Percentiles rank a stretch among this genome's conserved stretches.
Evolutionary conservation across 805 yeast species (phyloP).

Genomic region (Starmerella apicola): DNA sequence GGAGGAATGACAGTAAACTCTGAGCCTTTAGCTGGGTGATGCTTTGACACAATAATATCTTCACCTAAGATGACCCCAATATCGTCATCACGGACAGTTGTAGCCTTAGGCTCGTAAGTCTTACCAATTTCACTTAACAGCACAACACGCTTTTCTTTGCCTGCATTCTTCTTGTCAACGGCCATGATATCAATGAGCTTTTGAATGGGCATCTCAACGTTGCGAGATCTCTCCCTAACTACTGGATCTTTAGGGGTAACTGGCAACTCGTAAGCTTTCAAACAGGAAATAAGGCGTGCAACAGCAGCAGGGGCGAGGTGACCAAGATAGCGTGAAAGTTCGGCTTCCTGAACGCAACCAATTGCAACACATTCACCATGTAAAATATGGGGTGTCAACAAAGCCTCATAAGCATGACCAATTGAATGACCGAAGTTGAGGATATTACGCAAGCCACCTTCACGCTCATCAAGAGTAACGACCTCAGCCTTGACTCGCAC

Average conservation of each 20-base stretch:
- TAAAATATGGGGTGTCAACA: constrained; percentile 85
- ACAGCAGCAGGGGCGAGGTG: constrained; percentile 85
- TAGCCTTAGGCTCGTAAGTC: constrained; percentile 81
- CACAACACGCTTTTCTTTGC: constrained; percentile 77
- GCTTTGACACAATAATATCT: constrained; percentile 51
- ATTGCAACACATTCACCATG: constrained; percentile 99
- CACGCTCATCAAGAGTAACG: constrained; percentile 87
- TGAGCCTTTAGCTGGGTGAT: constrained; percentile 9
- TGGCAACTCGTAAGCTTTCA: constrained; percentile 79
- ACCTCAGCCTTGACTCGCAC: constrained; percentile 87
- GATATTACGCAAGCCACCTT: constrained; percentile 82
- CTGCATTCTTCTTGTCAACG: constrained; percentile 93
- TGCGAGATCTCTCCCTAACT: constrained; percentile 55
- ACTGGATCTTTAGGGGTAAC: constrained; percentile 59
- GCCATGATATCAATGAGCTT: constrained; percentile 72
- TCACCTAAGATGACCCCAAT: constrained; percentile 73
- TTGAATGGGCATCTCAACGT: constrained; percentile 66
- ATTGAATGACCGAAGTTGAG: constrained; percentile 93
- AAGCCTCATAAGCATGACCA: constrained; percentile 98
- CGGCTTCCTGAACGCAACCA: constrained; percentile 92
- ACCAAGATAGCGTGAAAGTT: constrained; percentile 83
- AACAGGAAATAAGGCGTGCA: constrained; percentile 71
- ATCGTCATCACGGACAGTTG: constrained; percentile 68
- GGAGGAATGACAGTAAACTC: constrained; percentile 60
- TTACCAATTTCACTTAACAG: constrained; percentile 73